A percentile compares a stretch with the other conserved stretches of the same genome.
Conservation (phyloP, 371 early-diverging fungal genomes). For the Syncephalastrum contaminatum region DNA sequence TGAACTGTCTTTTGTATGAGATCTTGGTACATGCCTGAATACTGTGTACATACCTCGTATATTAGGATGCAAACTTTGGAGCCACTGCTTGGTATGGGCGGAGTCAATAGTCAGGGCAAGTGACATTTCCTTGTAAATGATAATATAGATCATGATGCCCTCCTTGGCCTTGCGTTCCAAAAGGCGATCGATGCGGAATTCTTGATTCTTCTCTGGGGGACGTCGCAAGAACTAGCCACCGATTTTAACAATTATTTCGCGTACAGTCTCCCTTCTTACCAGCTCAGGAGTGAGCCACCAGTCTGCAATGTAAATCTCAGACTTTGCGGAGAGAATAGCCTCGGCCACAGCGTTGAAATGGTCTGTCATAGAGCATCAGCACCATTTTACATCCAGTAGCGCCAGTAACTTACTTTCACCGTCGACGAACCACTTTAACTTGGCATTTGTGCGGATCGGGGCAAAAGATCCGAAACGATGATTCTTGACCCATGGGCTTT, state of each 20-base stretch:
- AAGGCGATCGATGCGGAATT: constrained; percentile 82
- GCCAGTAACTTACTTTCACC: constrained; percentile 49
- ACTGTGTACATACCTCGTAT: constrained; percentile 57
- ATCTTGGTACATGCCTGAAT: constrained; percentile 16
- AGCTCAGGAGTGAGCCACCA: constrained; percentile 50
- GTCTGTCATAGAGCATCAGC: constrained; percentile 31
- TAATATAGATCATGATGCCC: constrained; percentile 88
- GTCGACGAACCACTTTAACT: constrained; percentile 80
- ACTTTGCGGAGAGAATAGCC: constrained; percentile 69
- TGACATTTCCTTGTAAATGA: constrained; percentile 88
- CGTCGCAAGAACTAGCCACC: constrained; percentile 69
- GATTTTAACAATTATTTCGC: not conserved
- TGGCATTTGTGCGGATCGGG: constrained; percentile 67
- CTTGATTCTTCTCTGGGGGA: constrained; percentile 69
- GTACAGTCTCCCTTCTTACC: constrained; percentile 16
- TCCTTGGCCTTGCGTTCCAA: constrained; percentile 82
- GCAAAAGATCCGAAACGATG: constrained; percentile 83
- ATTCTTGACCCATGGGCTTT: constrained; percentile 68
- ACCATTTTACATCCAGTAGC: constrained; percentile 13
- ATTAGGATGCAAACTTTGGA: constrained; percentile 78
- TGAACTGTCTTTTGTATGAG: constrained; percentile 39
- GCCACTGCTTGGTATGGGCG: constrained; percentile 75
- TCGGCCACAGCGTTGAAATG: constrained; percentile 81
- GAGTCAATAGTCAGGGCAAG: constrained; percentile 80
- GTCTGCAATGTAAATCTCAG: constrained; percentile 73